Conservation (phyloP, 257 asterid genomes). For the Sherardia arvensis region DNA sequence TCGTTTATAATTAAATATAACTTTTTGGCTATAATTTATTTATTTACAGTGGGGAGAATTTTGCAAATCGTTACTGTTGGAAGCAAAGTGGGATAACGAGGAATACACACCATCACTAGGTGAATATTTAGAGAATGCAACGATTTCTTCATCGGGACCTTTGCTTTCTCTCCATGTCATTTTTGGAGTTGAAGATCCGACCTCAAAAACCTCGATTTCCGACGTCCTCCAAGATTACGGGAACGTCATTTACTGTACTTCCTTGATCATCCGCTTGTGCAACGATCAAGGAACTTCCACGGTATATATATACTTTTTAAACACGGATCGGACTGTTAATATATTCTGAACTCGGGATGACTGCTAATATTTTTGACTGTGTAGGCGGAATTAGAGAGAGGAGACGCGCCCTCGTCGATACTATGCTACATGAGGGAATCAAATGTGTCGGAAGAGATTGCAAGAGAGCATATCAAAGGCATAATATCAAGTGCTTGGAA, state of each 20-base stretch:
- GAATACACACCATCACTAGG: conserved; percentile 37
- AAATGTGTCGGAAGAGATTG: conserved; percentile 30
- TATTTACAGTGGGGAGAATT: conserved; percentile 45
- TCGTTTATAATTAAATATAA: no score
- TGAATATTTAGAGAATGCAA: conserved; percentile 45
- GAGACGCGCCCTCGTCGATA: conserved; percentile 53
- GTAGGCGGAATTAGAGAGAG: conserved; percentile 55
- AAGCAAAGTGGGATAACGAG: conserved; percentile 46
- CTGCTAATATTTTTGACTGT: background rate
- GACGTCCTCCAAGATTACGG: conserved; percentile 17
- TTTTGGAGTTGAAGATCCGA: conserved; percentile 22
- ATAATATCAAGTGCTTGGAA: conserved; percentile 30
- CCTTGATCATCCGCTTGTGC: conserved; percentile 48
- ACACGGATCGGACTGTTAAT: no score
- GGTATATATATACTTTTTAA: no score
- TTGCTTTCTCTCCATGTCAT: conserved; percentile 34
- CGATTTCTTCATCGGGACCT: conserved; percentile 48
- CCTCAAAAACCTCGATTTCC: background rate
- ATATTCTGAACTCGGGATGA: background rate
- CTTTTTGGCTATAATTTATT: background rate
- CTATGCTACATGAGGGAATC: conserved; percentile 48
- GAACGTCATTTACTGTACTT: conserved; percentile 26
- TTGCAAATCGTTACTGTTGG: conserved; percentile 43
- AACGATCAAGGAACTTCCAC: conserved; percentile 50
- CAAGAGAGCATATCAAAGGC: conserved; percentile 27